These are phyloP conservation scores for Fusarium papillatum DNA, from an alignment of 2,329 filamentous ascomycete genomes.

Conservation along the genomic window DNA sequence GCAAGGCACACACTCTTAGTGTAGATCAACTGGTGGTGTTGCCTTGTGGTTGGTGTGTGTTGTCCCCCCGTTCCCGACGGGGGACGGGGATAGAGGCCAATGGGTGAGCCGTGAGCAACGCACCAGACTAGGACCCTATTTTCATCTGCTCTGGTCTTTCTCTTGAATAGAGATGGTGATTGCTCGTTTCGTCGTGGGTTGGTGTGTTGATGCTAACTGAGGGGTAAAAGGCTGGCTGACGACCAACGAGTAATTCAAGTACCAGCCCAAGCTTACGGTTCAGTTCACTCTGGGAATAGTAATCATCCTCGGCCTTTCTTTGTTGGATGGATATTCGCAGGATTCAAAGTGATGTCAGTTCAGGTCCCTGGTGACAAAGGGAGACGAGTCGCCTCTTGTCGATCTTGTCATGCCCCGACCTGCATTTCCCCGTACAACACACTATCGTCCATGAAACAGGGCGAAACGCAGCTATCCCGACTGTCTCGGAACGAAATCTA, in stretches of 20 bases:
- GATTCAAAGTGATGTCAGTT: slow-evolving; percentile 29
- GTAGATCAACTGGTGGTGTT: slow-evolving; percentile 22
- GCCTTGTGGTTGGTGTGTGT: slow-evolving; percentile 31
- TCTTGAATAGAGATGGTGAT: slow-evolving; percentile 5
- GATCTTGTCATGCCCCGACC: slow-evolving; percentile 26
- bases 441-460: slow-evolving; percentile 27
- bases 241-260: slow-evolving; percentile 2
- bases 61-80: slow-evolving; percentile 1
- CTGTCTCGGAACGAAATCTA: slow-evolving; percentile 14
- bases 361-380: not conserved
- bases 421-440: not conserved
- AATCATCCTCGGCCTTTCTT: not conserved
- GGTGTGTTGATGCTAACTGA: slow-evolving; percentile 35
- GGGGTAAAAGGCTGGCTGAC: slow-evolving; percentile 23
- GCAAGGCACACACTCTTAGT: slow-evolving; percentile 27
- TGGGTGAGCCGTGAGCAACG: slow-evolving; percentile 8
- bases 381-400: slow-evolving; percentile 17
- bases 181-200: slow-evolving; percentile 20
- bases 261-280: not conserved
- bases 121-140: slow-evolving; percentile 21
- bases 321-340: slow-evolving; percentile 1
- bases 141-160: slow-evolving; percentile 1
- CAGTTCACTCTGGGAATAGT: slow-evolving; percentile 5
- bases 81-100: slow-evolving; percentile 16
- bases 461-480: slow-evolving; percentile 22